Evolutionary conservation across 176 grass and related monocot species (phyloP).

Genomic region (Tillandsia leiboldiana): DNA sequence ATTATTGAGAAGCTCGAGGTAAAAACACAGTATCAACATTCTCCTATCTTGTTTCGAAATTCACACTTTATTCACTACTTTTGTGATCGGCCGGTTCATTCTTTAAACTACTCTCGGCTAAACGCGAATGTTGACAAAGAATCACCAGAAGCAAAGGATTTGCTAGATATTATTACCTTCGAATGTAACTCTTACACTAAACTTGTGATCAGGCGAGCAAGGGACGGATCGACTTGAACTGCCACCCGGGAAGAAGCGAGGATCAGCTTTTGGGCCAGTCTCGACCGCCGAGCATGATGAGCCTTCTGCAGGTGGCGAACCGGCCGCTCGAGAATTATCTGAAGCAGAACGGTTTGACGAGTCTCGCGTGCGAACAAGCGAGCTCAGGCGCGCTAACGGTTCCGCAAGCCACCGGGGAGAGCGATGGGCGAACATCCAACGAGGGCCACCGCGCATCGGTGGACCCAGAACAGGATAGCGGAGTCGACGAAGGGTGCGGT

Average conservation of each 20-base stretch:
- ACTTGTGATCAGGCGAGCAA: slow-evolving; percentile 18
- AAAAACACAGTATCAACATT: too few relatives aligned
- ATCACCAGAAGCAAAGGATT: too few relatives aligned
- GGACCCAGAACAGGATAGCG: slow-evolving; percentile 27
- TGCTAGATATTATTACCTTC: too few relatives aligned
- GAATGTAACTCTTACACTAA: too few relatives aligned
- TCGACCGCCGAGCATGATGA: slow-evolving; percentile 54
- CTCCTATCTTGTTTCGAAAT: too few relatives aligned
- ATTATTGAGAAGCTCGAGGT: slow-evolving; percentile 36
- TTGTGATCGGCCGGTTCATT: too few relatives aligned
- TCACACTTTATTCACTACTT: too few relatives aligned
- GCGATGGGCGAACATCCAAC: slow-evolving; percentile 49
- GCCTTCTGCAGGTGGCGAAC: slow-evolving; percentile 64
- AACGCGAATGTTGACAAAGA: too few relatives aligned
- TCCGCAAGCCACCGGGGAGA: slow-evolving; percentile 28
- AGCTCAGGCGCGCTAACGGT: slow-evolving; percentile 32
- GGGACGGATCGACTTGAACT: slow-evolving; percentile 82
- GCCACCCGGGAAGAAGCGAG: slow-evolving; percentile 31
- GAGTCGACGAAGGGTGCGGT: slow-evolving; percentile 33
- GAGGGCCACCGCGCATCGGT: slow-evolving; percentile 30
- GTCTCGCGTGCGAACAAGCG: slow-evolving; percentile 50
- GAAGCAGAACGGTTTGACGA: slow-evolving; percentile 65
- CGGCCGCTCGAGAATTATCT: slow-evolving; percentile 77
- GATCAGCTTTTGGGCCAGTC: slow-evolving; percentile 26
- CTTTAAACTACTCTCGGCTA: too few relatives aligned